Evolutionary conservation across 257 asterid genomes (phyloP).

Genomic region (Plantago major): DNA sequence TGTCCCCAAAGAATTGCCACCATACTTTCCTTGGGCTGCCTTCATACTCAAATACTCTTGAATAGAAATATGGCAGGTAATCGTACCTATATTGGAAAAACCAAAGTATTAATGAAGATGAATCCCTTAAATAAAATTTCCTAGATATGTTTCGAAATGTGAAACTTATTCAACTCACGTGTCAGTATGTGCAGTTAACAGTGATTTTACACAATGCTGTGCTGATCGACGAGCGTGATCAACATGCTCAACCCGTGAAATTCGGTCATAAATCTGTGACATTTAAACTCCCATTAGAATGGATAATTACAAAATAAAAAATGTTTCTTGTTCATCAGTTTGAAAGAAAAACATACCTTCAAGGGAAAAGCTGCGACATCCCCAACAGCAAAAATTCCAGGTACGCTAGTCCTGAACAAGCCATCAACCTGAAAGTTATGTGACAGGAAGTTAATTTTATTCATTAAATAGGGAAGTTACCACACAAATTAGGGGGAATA

Average conservation of each 20-base stretch:
- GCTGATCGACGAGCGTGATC: constrained; percentile 99
- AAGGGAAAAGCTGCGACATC: constrained; percentile 96
- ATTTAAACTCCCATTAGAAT: constrained; percentile 17
- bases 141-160: constrained; percentile 6
- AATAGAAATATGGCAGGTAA: constrained; percentile 90
- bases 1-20: constrained; percentile 98
- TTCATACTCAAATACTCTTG: constrained; percentile 90
- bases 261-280: constrained; percentile 74
- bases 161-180: constrained; percentile 39
- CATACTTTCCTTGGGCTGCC: constrained; percentile 95
- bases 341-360: constrained; percentile 46
- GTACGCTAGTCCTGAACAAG: constrained; percentile 70
- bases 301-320: constrained; percentile 4
- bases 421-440: constrained; percentile 74
- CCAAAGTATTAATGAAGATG: constrained; percentile 9
- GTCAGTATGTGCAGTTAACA: constrained; percentile 73
- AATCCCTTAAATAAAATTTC: constrained; percentile 15
- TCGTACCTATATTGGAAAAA: constrained; percentile 57
- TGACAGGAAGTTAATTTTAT: neutral
- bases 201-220: constrained; percentile 72
- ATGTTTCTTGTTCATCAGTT: constrained; percentile 5
- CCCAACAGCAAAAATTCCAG: constrained; percentile 92
- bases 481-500: neutral
- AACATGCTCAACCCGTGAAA: constrained; percentile 89
- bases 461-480: no score